These are phyloP conservation scores for Cyclotella sp. DNA, from an alignment of 108 stramenopile genomes.

Conservation along the genomic window DNA sequence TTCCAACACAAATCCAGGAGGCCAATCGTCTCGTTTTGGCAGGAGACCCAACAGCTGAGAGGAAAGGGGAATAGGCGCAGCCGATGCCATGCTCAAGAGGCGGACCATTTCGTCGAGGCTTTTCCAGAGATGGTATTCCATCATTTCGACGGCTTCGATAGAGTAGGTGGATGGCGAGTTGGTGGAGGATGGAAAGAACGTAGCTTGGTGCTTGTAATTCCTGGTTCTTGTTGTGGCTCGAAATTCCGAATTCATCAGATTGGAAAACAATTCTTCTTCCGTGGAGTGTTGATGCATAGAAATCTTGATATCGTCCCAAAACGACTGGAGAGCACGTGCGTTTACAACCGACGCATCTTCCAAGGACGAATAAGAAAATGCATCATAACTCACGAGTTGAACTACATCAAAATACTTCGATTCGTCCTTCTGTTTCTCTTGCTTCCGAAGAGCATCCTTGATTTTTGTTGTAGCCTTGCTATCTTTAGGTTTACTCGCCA, in stretches of 20 bases:
- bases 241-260: background rate
- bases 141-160: slow-evolving; percentile 26
- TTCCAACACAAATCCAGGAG: slow-evolving; percentile 38
- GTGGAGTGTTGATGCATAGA: background rate
- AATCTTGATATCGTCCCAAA: slow-evolving; percentile 16
- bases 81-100: slow-evolving; percentile 24
- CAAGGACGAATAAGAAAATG: slow-evolving; percentile 23
- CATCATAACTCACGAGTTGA: slow-evolving; percentile 36
- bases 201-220: background rate
- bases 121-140: slow-evolving; percentile 44
- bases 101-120: slow-evolving; percentile 44
- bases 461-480: slow-evolving; percentile 15
- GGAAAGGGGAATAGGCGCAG: slow-evolving; percentile 34
- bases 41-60: slow-evolving; percentile 46
- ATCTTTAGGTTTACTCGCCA: slow-evolving; percentile 11
- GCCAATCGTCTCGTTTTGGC: slow-evolving; percentile 44
- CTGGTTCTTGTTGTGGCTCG: background rate
- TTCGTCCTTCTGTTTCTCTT: slow-evolving; percentile 7
- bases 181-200: slow-evolving; percentile 9
- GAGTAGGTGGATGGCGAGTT: slow-evolving; percentile 2
- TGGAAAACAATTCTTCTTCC: slow-evolving; percentile 28
- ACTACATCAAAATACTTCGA: slow-evolving; percentile 27
- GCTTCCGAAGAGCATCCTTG: slow-evolving; percentile 7
- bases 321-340: slow-evolving; percentile 24
- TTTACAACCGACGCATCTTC: slow-evolving; percentile 21